Conservation (phyloP, 768 basidiomycete species). For the Hygrocybe coccinea region DNA sequence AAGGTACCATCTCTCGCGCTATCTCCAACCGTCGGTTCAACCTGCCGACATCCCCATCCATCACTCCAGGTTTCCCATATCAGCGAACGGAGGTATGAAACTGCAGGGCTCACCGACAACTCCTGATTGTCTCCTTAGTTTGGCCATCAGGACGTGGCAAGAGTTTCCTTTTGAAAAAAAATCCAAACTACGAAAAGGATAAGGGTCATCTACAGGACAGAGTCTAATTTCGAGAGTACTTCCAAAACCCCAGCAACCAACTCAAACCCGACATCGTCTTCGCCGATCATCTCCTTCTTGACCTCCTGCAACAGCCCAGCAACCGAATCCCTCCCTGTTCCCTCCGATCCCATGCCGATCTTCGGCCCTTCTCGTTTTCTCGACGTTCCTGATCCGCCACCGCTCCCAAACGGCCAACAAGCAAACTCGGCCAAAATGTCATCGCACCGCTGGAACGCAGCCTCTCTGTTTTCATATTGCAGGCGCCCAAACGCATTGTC, state of each 20-base stretch:
- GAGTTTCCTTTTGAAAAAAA: too few relatives aligned
- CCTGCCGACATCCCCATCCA: too few relatives aligned
- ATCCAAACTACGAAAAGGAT: too few relatives aligned
- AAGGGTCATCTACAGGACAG: constrained; percentile 55
- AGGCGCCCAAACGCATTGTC: constrained; percentile 90
- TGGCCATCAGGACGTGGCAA: too few relatives aligned
- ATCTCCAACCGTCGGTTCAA: too few relatives aligned
- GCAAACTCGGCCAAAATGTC: constrained; percentile 91
- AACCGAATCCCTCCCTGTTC: constrained; percentile 59
- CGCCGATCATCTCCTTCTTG: constrained; percentile 60
- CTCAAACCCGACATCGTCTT: constrained; percentile 86
- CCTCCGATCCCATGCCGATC: constrained; percentile 52
- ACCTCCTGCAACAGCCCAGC: constrained; percentile 72
- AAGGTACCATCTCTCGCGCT: too few relatives aligned
- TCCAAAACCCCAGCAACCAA: constrained; percentile 88
- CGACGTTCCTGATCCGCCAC: constrained; percentile 16
- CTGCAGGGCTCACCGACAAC: too few relatives aligned
- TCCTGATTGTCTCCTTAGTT: too few relatives aligned
- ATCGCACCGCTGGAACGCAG: constrained; percentile 88
- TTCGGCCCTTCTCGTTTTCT: constrained; percentile 38
- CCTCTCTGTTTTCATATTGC: constrained; percentile 89
- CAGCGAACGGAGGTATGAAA: too few relatives aligned
- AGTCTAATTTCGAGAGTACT: constrained; percentile 90
- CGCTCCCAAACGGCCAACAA: constrained; percentile 77
- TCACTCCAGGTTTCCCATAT: too few relatives aligned